A percentile compares a stretch with the other conserved stretches of the same genome.
Conservation (phyloP, 2,329 filamentous ascomycete species). For the Claviceps citrina region DNA sequence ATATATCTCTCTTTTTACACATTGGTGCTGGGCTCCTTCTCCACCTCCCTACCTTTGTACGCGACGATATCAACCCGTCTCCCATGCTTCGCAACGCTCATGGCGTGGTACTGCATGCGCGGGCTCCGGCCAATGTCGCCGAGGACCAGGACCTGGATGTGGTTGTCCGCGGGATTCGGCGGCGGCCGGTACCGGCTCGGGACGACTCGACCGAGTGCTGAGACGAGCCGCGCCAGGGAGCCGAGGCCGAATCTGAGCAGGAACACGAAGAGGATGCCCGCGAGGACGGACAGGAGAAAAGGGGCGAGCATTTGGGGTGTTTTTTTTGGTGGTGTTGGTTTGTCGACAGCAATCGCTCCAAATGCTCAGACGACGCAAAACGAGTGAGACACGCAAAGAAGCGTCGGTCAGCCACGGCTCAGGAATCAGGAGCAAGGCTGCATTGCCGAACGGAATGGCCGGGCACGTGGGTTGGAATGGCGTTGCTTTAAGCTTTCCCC, state of each 20-base stretch:
- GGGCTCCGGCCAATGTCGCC: slow-evolving; percentile 92
- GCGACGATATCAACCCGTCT: slow-evolving; percentile 73
- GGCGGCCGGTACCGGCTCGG: slow-evolving; percentile 23
- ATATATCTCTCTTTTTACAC: no score
- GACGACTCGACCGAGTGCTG: slow-evolving; percentile 11
- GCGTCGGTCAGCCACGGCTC: no score
- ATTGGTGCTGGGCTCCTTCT: not conserved
- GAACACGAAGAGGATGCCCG: slow-evolving; percentile 20
- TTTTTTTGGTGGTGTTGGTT: no score
- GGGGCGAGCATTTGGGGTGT: slow-evolving; percentile 9
- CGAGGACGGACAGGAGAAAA: slow-evolving; percentile 21
- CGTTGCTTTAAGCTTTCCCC: no score
- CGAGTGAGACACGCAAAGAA: no score
- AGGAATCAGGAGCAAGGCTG: no score
- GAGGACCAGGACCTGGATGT: slow-evolving; percentile 71
- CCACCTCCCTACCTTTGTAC: slow-evolving; percentile 49
- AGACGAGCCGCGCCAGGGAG: slow-evolving; percentile 11
- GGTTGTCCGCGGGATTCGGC: slow-evolving; percentile 22
- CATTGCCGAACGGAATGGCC: no score
- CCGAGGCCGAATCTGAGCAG: slow-evolving; percentile 13
- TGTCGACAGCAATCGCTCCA: no score
- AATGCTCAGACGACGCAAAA: no score
- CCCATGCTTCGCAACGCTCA: slow-evolving; percentile 75
- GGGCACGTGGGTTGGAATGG: no score
- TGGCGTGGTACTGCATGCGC: slow-evolving; percentile 95